Base-by-base conservation (phyloP, 129 eudicot species). In the Centella asiatica region DNA sequence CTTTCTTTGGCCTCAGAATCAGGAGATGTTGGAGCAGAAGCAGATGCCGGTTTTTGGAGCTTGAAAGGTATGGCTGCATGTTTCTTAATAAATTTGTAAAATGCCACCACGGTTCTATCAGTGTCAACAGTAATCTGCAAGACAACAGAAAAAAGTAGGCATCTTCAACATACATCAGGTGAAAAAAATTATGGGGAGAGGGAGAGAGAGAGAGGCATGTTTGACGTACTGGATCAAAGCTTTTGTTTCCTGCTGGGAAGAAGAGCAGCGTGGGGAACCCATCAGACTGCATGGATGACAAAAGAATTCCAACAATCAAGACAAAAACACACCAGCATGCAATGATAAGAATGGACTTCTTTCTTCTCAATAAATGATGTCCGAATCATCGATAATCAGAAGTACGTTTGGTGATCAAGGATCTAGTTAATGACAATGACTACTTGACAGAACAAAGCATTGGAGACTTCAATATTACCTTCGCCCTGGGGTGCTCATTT, bases 211-310 rank as follows among this genome's bases (percentile, higher is more conserved):
- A 63, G 12, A 8, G 14, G 45, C 18, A 64, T 14, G 66, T 26
- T 42, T 28, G 26, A 82, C 87, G 71, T 72, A 88, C 96, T 22
- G 96, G 96, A 75, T 84, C 89, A 11, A 49, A 37, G 68, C 81
- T 88, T 72, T 88, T 88, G 74, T 84, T 84, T 72, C 96, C 89
- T 50, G 96, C 94, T 40, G 94, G 94, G 73, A 74, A 88, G 83
- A 88, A 88, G 47, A 88, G 84, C 37, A 88, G 72, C 4, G 94
- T 84, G 4, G 96, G 96, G 77, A 78, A 84, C 52, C 94, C 96
- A 32, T 88, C 89, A 26, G 94, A 81, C 96, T 88, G 77, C 76
- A 79, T 54, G 26, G 34, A 27, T n/a, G 64, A 66, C 42, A 32
- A 64, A 25, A n/a, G 44, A 17, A 44, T 27, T 34, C 36, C 29